Evolutionary conservation across 768 basidiomycete species (phyloP), one percentile per base, ranked within the genome.

Genomic region (Trametes coccinea): DNA sequence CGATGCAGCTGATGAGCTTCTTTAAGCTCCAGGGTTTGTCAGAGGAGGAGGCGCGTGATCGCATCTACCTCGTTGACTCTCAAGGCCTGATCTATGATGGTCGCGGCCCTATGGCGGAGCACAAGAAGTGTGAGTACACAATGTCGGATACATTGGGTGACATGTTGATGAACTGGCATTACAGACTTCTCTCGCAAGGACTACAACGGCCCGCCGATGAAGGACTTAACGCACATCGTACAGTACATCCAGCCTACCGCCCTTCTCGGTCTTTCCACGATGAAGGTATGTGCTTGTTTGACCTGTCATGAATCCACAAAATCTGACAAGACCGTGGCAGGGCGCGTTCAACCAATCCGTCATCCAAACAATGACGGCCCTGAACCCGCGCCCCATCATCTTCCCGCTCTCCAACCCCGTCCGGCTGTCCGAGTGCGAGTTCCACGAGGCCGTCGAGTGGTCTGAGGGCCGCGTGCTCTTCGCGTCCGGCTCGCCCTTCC

Each of bases 331-430:
- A n/a, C 30, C 67, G 30, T 31, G 52, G 1, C 60, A 84, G 84
- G 87, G 86, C 34, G 90, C 93, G 1, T 97, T 96, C 77, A 83
- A 78, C 51, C 77, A 85, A 44, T 79, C 82, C 14, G 87, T 92
- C 53, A 83, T 96, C 51, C 77, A 84, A 64, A 76, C 82, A 0
- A 94, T 97, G 93, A 84, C 88, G 16, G 80, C 82, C 31, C 80
- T 89, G 68, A 96, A 95, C 74, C 78, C 84, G 4, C 83, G 86
- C 16, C 95, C 95, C 27, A 94, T 96, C 77, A 84, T 96, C 72
- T 96, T 96, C 82, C 92, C 95, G 34, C 84, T 96, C 9, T 93
- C 91, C 27, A 97, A 96, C 78, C 95, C 95, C 46, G 84, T 90
- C 59, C 79, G 80, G n/a, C 79, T 91, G 50, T 89, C 88, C 6